A percentile compares a stretch with the other conserved stretches of the same genome.
These are phyloP conservation scores for Cryptosporidium baileyi DNA, from an alignment of 169 alveolate genomes.

Conservation along the genomic window DNA sequence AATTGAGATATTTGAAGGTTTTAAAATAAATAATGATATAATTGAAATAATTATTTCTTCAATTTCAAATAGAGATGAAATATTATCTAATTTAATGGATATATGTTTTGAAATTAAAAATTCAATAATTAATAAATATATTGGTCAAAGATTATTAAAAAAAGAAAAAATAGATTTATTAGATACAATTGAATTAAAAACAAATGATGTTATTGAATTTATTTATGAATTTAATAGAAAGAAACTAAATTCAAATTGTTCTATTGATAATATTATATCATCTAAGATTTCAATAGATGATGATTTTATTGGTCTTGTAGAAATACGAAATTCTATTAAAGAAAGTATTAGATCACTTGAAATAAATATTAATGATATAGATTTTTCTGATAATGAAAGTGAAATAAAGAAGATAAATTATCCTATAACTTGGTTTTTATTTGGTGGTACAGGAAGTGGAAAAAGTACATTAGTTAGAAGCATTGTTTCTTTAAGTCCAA, in stretches of 20 bases:
- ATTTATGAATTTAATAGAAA: not conserved
- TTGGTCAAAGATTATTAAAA: constrained; percentile 5
- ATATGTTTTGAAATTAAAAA: constrained; percentile 21
- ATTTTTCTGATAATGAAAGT: not conserved
- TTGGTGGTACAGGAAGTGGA: constrained; percentile 59
- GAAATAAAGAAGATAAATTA: not conserved
- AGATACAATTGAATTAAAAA: not conserved
- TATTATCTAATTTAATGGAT: not conserved
- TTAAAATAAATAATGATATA: not conserved
- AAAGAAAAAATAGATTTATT: not conserved
- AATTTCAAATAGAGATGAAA: not conserved
- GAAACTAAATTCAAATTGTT: not conserved
- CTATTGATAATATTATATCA: constrained; percentile 29
- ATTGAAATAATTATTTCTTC: constrained; percentile 36
- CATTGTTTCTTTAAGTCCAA: constrained; percentile 32
- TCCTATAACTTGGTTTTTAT: constrained; percentile 62
- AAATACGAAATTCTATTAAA: constrained; percentile 19
- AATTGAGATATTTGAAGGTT: constrained; percentile 1
- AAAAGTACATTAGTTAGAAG: constrained; percentile 65
- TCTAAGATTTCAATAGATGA: constrained; percentile 38
- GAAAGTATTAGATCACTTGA: not conserved
- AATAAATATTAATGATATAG: no score
- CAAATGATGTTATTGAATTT: constrained; percentile 8
- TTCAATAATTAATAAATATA: not conserved
- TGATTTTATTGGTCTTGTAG: constrained; percentile 42